phyloP scores from a whole-genome alignment of 768 basidiomycete species.

The Mycena rebaudengoi region DNA sequence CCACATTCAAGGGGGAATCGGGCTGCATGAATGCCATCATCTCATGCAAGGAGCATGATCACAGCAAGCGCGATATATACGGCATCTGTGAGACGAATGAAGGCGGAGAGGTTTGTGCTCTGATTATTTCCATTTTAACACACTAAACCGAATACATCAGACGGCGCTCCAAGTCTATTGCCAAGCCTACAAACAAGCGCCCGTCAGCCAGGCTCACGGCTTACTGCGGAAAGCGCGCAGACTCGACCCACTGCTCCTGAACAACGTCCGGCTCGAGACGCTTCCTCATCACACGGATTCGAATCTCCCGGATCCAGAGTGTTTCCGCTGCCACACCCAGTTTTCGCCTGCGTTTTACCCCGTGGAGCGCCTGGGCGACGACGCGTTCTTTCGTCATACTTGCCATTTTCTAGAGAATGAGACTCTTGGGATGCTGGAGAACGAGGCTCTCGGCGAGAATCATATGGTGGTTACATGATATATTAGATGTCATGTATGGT shows the following conservation, averaged over 20 bases:
- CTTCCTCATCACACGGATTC: conserved; percentile 24
- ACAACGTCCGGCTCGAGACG: conserved; percentile 52
- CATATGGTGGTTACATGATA: conserved; percentile 24
- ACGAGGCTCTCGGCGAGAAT: conserved; percentile 40
- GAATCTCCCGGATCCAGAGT: conserved; percentile 50
- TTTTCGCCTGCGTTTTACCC: conserved; percentile 83
- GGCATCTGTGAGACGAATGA: conserved; percentile 89
- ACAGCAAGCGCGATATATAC: conserved; percentile 71
- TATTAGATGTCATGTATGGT: conserved; percentile 47
- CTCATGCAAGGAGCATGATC: conserved; percentile 81
- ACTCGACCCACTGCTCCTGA: conserved; percentile 71
- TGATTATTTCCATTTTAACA: background rate
- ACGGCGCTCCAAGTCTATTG: conserved; percentile 92
- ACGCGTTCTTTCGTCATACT: conserved; percentile 47
- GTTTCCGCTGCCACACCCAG: conserved; percentile 69
- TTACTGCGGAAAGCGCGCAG: conserved; percentile 90
- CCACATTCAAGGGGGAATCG: conserved; percentile 79
- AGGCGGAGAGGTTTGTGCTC: conserved; percentile 73
- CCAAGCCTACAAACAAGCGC: conserved; percentile 83
- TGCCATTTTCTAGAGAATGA: conserved; percentile 52
- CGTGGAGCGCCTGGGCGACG: conserved; percentile 18
- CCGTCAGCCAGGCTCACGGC: conserved; percentile 76
- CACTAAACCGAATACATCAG: conserved; percentile 48
- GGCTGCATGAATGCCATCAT: conserved; percentile 84
- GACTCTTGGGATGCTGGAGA: conserved; percentile 25